Percentiles rank a stretch among this genome's conserved stretches.
These are phyloP conservation scores for Linaria vulgaris DNA, from an alignment of 257 asterid genomes.

Conservation along the genomic window DNA sequence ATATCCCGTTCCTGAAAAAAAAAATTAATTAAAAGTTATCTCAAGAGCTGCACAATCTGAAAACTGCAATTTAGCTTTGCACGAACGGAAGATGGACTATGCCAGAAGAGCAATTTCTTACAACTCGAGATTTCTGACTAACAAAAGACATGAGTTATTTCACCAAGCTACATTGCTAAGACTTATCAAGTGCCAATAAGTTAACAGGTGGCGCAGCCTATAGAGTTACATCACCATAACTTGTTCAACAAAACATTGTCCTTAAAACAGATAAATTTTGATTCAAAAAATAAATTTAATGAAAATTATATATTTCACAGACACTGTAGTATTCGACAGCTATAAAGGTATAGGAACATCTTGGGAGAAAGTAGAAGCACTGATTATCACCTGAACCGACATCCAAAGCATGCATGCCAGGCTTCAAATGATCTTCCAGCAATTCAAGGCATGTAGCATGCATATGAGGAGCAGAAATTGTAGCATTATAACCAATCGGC, in stretches of 20 bases:
- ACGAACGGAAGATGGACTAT: too few species aligned
- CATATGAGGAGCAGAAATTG: conserved; percentile 98
- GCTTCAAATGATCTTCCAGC: conserved; percentile 80
- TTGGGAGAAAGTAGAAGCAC: not conserved
- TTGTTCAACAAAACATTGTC: not conserved
- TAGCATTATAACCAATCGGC: conserved; percentile 85
- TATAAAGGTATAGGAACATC: not conserved
- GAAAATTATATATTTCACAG: too few species aligned
- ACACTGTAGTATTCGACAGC: not conserved
- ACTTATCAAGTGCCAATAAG: not conserved
- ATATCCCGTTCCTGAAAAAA: conserved; percentile 78
- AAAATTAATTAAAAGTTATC: conserved; percentile 4
- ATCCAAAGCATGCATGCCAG: conserved; percentile 89
- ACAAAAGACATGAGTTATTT: conserved; percentile 3
- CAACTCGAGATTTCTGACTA: not conserved
- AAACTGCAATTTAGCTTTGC: too few species aligned
- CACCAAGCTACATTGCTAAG: not conserved
- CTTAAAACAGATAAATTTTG: too few species aligned
- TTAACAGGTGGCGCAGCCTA: not conserved
- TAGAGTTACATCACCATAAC: too few species aligned
- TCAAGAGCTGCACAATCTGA: not conserved
- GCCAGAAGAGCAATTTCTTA: too few species aligned
- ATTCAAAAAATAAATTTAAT: too few species aligned
- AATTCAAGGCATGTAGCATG: conserved; percentile 92
- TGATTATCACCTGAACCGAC: conserved; percentile 75